These are phyloP conservation scores for Xylaria flabelliformis DNA, from an alignment of 495 filamentous ascomycete species.

Conservation along the genomic window DNA sequence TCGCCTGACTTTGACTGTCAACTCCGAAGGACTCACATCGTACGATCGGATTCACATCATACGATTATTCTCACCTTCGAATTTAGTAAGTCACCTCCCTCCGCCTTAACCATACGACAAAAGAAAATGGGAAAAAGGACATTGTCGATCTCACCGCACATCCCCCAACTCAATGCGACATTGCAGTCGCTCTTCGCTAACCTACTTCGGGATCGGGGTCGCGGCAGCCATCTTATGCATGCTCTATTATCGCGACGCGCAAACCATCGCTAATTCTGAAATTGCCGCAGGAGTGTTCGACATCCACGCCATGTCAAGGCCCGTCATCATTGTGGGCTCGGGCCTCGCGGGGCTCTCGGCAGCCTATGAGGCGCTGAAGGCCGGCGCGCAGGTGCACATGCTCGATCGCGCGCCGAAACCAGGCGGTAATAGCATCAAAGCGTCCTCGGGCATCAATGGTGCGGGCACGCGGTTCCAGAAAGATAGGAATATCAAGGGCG, in stretches of 20 bases:
- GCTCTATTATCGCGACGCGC: constrained; percentile 30
- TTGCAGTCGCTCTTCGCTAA: constrained; percentile 29
- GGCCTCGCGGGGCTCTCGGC: constrained; percentile 60
- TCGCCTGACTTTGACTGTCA: neutral
- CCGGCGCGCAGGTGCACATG: constrained; percentile 53
- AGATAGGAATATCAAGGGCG: constrained; percentile 25
- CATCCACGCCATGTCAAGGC: constrained; percentile 24
- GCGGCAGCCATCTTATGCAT: constrained; percentile 36
- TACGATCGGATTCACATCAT: constrained; percentile 24
- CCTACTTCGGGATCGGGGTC: constrained; percentile 35
- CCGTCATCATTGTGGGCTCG: constrained; percentile 58
- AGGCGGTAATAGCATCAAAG: constrained; percentile 69
- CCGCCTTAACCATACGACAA: neutral
- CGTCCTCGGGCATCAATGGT: constrained; percentile 68
- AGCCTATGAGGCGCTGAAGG: constrained; percentile 53
- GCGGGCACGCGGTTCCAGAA: constrained; percentile 59
- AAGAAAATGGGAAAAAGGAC: neutral
- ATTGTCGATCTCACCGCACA: neutral
- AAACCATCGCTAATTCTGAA: neutral
- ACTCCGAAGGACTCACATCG: constrained; percentile 7
- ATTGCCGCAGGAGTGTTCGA: neutral
- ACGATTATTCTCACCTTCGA: constrained; percentile 1
- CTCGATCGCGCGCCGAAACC: constrained; percentile 62
- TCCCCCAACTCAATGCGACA: constrained; percentile 11
- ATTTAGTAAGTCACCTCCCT: neutral